Conservation (phyloP, 176 grass and related monocot species). For the Microstegium vimineum region DNA sequence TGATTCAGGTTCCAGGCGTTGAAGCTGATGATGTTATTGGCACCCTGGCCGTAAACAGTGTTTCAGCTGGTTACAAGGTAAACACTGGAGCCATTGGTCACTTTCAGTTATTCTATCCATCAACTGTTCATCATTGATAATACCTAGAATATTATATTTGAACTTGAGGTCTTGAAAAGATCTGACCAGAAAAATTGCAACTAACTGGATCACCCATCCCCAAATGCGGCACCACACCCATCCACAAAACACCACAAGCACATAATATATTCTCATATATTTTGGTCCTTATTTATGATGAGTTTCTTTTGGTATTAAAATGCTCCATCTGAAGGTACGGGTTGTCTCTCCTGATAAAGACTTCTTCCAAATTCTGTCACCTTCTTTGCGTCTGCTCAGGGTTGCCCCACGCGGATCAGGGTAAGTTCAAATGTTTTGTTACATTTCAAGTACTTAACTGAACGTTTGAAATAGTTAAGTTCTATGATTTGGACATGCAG, state of each 20-base stretch:
- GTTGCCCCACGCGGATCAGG: constrained; percentile 69
- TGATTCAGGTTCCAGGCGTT: constrained; percentile 91
- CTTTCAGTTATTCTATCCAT: constrained; percentile 8
- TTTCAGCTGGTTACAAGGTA: constrained; percentile 85
- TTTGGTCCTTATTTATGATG: constrained; percentile 15
- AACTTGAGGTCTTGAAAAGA: not conserved
- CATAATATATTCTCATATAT: not conserved
- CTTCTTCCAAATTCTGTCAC: constrained; percentile 97
- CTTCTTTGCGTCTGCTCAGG: constrained; percentile 78
- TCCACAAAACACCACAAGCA: not conserved
- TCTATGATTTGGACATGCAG: constrained; percentile 43
- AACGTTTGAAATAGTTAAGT: constrained; percentile 26
- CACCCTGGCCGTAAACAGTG: constrained; percentile 89
- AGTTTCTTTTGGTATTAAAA: constrained; percentile 20
- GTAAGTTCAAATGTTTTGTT: constrained; percentile 47
- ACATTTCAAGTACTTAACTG: constrained; percentile 4
- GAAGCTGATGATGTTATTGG: constrained; percentile 99
- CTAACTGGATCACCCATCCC: not conserved
- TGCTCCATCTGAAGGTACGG: constrained; percentile 54
- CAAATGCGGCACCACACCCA: not conserved
- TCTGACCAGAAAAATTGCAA: not conserved
- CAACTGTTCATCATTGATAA: not conserved
- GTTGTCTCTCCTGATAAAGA: constrained; percentile 99
- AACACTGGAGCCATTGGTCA: not conserved
- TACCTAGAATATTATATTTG: not conserved